phyloP scores from a whole-genome alignment of 2,329 filamentous ascomycete genomes.

The Neonectria faginata region DNA sequence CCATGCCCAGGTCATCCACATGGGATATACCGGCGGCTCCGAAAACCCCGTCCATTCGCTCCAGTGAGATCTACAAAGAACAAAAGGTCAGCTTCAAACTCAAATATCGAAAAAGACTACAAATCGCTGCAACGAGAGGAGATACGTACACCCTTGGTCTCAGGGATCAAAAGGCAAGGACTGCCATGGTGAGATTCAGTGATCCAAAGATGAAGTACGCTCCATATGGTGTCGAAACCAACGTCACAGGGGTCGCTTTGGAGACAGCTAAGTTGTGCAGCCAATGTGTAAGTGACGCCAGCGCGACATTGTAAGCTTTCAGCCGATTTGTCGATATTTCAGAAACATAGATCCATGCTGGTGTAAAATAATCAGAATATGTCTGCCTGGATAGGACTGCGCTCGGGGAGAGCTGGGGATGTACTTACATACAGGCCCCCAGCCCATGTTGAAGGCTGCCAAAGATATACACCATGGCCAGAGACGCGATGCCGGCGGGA shows the following conservation, averaged over 20 bases:
- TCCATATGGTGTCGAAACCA: slow-evolving; percentile 56
- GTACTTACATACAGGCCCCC: slow-evolving; percentile 71
- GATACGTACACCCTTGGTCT: slow-evolving; percentile 66
- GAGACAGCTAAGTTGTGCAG: slow-evolving; percentile 74
- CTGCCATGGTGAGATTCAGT: slow-evolving; percentile 68
- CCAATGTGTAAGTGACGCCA: slow-evolving; percentile 73
- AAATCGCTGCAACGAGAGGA: neutral
- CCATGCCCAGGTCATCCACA: slow-evolving; percentile 29
- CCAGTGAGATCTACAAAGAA: slow-evolving; percentile 31
- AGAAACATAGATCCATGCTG: slow-evolving; percentile 61
- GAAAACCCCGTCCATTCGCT: slow-evolving; percentile 37
- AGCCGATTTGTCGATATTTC: slow-evolving; percentile 72
- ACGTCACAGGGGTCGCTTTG: slow-evolving; percentile 70
- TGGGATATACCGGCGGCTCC: slow-evolving; percentile 35
- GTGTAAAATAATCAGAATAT: neutral
- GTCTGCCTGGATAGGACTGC: neutral
- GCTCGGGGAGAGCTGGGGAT: neutral
- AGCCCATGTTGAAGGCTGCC: slow-evolving; percentile 72
- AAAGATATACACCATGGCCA: slow-evolving; percentile 73
- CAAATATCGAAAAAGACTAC: neutral
- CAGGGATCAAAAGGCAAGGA: slow-evolving; percentile 62
- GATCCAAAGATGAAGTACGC: slow-evolving; percentile 69
- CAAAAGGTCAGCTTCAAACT: neutral
- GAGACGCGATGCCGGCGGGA: slow-evolving; percentile 60
- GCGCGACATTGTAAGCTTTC: slow-evolving; percentile 68